A percentile compares a stretch with the other conserved stretches of the same genome.
phyloP scores from a whole-genome alignment of 78 protist genomes.

The Acrasis kona region DNA sequence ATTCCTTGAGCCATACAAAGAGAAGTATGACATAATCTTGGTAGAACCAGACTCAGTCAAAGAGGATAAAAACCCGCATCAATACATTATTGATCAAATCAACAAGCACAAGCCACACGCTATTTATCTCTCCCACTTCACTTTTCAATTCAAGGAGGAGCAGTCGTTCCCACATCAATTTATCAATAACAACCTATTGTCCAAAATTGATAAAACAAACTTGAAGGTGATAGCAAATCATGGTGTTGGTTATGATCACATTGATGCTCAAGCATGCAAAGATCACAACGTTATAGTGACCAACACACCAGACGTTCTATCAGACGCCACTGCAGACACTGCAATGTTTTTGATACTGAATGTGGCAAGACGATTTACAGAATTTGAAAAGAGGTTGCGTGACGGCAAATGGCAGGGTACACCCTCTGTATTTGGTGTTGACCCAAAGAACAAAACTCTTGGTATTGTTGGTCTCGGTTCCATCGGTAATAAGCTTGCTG shows the following conservation, averaged over 20 bases:
- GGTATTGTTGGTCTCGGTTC: slow-evolving; percentile 28
- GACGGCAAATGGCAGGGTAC: slow-evolving; percentile 17
- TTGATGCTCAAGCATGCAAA: background rate
- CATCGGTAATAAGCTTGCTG: slow-evolving; percentile 18
- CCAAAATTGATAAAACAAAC: too few species aligned
- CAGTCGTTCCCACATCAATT: too few species aligned
- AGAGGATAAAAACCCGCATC: too few species aligned
- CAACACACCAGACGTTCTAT: slow-evolving; percentile 25
- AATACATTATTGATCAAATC: too few species aligned
- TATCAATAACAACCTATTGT: too few species aligned
- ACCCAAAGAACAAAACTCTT: background rate
- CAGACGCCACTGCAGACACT: slow-evolving; percentile 28
- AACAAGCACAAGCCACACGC: too few species aligned
- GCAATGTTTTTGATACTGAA: background rate
- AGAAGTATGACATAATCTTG: too few species aligned
- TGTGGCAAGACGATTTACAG: background rate
- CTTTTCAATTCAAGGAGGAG: too few species aligned
- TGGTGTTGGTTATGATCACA: slow-evolving; percentile 22
- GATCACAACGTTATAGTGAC: background rate
- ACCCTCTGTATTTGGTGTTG: slow-evolving; percentile 3
- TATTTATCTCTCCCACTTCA: too few species aligned
- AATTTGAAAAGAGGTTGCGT: background rate
- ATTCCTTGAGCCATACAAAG: too few species aligned
- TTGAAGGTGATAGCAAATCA: background rate
- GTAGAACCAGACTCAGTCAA: too few species aligned